Percentiles rank a stretch among this genome's conserved stretches.
Conservation (phyloP, 129 eudicot genomes). For the Lactuca sativa region DNA sequence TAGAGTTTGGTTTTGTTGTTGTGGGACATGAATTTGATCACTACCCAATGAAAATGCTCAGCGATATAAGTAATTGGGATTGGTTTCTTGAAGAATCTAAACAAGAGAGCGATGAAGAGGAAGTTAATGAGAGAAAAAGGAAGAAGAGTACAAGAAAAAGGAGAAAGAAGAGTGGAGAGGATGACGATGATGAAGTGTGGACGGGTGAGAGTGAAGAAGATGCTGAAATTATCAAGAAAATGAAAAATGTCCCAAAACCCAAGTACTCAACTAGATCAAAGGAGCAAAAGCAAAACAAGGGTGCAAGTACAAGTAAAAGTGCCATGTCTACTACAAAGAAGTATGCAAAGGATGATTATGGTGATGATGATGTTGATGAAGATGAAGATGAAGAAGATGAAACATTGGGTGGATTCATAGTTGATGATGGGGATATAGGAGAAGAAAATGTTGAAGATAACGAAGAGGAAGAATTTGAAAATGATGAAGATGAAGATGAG, state of each 20-base stretch:
- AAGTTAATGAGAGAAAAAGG: constrained; percentile 35
- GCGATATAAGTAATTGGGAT: constrained; percentile 52
- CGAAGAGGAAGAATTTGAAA: constrained; percentile 49
- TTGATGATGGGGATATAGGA: constrained; percentile 50
- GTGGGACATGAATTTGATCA: constrained; percentile 81
- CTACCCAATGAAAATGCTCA: constrained; percentile 59
- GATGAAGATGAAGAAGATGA: constrained; percentile 62
- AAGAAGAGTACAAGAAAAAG: constrained; percentile 37
- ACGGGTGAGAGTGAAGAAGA: constrained; percentile 79
- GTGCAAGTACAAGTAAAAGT: constrained; percentile 18
- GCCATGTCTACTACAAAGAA: constrained; percentile 1
- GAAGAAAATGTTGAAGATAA: constrained; percentile 33
- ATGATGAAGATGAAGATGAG: constrained; percentile 64
- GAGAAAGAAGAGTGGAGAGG: constrained; percentile 52
- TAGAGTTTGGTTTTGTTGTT: constrained; percentile 78
- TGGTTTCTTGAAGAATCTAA: constrained; percentile 79
- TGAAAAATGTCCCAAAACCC: constrained; percentile 45
- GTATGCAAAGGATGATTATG: constrained; percentile 27
- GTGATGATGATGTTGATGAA: constrained; percentile 37
- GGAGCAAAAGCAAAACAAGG: constrained; percentile 36
- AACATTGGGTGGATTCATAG: constrained; percentile 78
- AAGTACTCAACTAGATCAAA: constrained; percentile 73
- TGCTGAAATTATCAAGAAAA: constrained; percentile 33
- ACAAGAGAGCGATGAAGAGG: constrained; percentile 55
- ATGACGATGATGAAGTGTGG: constrained; percentile 79